Evolutionary conservation across 106 monocot species (phyloP).

Genomic region (Phalaenopsis equestris): DNA sequence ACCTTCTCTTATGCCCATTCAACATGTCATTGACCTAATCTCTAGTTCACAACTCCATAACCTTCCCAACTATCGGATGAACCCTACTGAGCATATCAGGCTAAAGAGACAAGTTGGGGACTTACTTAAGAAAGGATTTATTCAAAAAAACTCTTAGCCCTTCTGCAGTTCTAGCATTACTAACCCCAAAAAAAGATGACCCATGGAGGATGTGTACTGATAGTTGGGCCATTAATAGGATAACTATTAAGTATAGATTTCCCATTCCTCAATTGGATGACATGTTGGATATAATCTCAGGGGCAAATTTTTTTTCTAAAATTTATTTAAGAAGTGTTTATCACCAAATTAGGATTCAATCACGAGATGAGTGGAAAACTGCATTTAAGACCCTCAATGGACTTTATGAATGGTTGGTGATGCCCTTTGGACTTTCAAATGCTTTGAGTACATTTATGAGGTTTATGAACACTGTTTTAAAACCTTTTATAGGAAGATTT

Average conservation of each 20-base stretch:
- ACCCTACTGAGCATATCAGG: not conserved
- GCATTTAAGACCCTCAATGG: not conserved
- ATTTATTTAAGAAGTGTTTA: not conserved
- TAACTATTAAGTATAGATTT: not conserved
- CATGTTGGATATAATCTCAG: not conserved
- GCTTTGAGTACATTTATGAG: not conserved
- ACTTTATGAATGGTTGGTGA: not conserved
- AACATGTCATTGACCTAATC: not conserved
- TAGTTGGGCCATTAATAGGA: not conserved
- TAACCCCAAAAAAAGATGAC: not conserved
- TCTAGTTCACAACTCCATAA: not conserved
- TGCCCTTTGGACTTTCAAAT: not conserved
- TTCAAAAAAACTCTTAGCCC: no score
- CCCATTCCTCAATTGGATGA: not conserved
- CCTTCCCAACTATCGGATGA: not conserved
- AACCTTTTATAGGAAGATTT: not conserved
- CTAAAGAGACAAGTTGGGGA: not conserved
- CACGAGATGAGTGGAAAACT: not conserved
- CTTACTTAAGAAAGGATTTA: not conserved
- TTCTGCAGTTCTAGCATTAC: not conserved
- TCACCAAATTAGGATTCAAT: not conserved
- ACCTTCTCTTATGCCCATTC: not conserved
- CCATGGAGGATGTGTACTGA: not conserved
- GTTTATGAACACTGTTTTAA: not conserved
- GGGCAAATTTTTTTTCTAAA: not conserved